These are phyloP conservation scores for Trichoderma parareesei DNA, from an alignment of 495 filamentous ascomycete species.

Conservation along the genomic window DNA sequence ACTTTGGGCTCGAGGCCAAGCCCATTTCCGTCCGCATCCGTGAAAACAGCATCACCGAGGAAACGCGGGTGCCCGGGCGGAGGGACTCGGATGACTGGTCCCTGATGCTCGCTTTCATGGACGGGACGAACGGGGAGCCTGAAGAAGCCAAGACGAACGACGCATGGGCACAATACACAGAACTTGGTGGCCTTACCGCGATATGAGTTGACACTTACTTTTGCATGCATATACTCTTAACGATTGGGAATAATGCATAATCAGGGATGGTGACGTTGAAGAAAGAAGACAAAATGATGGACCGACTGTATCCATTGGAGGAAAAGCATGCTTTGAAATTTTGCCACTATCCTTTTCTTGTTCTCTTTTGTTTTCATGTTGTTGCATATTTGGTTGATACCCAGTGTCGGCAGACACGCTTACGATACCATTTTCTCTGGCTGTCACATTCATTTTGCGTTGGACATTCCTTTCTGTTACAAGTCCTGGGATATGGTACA, in stretches of 20 bases:
- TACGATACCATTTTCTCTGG: slow-evolving; percentile 9
- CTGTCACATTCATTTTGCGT: slow-evolving; percentile 2
- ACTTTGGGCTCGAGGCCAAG: neutral
- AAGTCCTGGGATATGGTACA: slow-evolving; percentile 8
- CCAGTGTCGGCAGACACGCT: slow-evolving; percentile 4
- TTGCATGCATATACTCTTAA: neutral
- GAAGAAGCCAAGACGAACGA: slow-evolving; percentile 17
- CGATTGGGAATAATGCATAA: neutral
- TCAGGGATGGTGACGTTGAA: neutral
- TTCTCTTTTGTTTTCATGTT: slow-evolving; percentile 2
- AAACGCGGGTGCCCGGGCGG: slow-evolving; percentile 3
- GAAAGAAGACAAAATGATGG: neutral
- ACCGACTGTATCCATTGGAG: neutral
- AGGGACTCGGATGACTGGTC: slow-evolving; percentile 14
- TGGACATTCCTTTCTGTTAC: slow-evolving; percentile 3
- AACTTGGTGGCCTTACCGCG: slow-evolving; percentile 25
- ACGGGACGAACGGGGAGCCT: slow-evolving; percentile 1
- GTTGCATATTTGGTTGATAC: slow-evolving; percentile 3
- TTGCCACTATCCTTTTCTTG: neutral
- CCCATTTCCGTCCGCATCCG: slow-evolving; percentile 3
- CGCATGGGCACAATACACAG: slow-evolving; percentile 27
- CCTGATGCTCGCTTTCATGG: slow-evolving; percentile 11
- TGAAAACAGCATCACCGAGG: neutral
- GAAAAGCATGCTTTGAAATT: neutral
- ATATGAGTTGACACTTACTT: slow-evolving; percentile 10